A percentile compares a stretch with the other conserved stretches of the same genome.
These are phyloP conservation scores for Adansonia rubrostipa DNA, from an alignment of 441 rosid genomes.

Conservation along the genomic window DNA sequence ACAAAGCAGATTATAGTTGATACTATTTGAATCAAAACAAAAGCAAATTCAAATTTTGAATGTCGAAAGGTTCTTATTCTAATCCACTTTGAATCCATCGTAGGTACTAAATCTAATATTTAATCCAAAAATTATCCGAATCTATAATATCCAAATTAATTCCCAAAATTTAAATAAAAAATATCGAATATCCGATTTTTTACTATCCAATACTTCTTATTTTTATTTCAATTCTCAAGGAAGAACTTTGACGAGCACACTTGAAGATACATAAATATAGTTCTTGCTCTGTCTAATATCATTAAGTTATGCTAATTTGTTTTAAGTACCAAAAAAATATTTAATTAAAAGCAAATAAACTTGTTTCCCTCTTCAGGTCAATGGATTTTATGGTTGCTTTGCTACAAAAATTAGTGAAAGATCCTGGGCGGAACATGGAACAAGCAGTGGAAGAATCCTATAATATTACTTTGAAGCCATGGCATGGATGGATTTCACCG, in stretches of 20 bases:
- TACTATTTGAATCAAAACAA: too few relatives aligned
- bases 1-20: too few relatives aligned
- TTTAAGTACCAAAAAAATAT: background rate
- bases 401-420: slow-evolving; percentile 52
- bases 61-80: too few relatives aligned
- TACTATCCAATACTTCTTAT: too few relatives aligned
- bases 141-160: too few relatives aligned
- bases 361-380: slow-evolving; percentile 45
- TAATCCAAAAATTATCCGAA: too few relatives aligned
- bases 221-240: background rate
- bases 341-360: background rate
- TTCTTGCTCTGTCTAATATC: background rate
- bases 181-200: too few relatives aligned
- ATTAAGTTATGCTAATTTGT: background rate
- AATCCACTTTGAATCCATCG: too few relatives aligned
- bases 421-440: slow-evolving; percentile 65
- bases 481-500: slow-evolving; percentile 94
- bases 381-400: slow-evolving; percentile 68
- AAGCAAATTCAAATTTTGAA: too few relatives aligned
- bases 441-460: slow-evolving; percentile 80
- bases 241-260: background rate
- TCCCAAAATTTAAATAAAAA: too few relatives aligned
- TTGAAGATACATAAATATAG: background rate
- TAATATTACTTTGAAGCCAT: slow-evolving; percentile 64
- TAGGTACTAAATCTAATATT: too few relatives aligned